Evolutionary conservation across 2,329 filamentous ascomycete genomes (phyloP).

Genomic region (Phaeosphaeriaceae sp.): DNA sequence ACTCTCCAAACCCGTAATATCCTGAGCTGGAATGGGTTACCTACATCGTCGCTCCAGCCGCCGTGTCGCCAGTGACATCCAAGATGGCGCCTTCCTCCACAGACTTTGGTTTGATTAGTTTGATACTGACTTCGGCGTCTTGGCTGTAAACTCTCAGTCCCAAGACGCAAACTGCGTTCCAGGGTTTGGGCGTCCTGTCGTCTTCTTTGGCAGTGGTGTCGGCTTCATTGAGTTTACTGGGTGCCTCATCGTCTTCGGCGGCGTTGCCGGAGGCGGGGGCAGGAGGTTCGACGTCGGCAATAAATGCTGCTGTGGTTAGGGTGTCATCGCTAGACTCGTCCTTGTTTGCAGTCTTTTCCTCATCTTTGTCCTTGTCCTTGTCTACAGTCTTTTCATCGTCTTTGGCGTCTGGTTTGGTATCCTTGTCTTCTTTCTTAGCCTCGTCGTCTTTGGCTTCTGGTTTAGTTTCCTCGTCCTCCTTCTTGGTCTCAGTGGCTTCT

Average conservation of each 20-base stretch:
- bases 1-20: too few relatives aligned
- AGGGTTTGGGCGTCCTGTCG: constrained; percentile 49
- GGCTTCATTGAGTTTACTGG: too few relatives aligned
- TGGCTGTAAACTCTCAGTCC: constrained; percentile 60
- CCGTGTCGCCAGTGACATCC: constrained; percentile 38
- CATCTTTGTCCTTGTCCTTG: too few relatives aligned
- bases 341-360: too few relatives aligned
- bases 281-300: not conserved
- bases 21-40: too few relatives aligned
- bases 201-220: constrained; percentile 1
- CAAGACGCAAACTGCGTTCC: constrained; percentile 67
- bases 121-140: constrained; percentile 40
- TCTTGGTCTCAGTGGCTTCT: constrained; percentile 4
- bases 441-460: not conserved
- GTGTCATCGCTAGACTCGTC: not conserved
- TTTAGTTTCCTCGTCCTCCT: not conserved
- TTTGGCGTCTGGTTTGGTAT: not conserved
- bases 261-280: too few relatives aligned
- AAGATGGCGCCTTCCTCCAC: constrained; percentile 39
- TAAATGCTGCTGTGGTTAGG: not conserved
- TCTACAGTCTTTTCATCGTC: too few relatives aligned
- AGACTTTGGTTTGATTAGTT: constrained; percentile 37
- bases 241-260: too few relatives aligned
- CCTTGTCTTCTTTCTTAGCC: not conserved
- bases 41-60: constrained; percentile 46